Conservation (phyloP, 257 asterid species). For the Solanum corneliomulleri region DNA sequence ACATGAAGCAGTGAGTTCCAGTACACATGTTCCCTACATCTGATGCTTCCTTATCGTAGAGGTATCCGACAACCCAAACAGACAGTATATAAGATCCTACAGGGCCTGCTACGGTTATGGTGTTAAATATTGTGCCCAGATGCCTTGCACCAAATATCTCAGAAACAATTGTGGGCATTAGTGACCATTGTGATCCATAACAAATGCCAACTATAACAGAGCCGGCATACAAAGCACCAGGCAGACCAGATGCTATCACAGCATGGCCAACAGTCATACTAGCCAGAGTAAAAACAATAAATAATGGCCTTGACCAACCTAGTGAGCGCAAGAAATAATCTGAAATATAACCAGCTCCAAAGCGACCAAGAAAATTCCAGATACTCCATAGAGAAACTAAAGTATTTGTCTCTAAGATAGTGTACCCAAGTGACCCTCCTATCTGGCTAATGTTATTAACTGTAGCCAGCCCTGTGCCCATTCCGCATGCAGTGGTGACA, state of each 20-base stretch:
- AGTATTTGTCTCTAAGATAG: constrained; percentile 38
- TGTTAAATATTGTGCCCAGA: constrained; percentile 75
- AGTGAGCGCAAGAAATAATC: constrained; percentile 49
- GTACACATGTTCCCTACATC: constrained; percentile 30
- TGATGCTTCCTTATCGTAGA: constrained; percentile 54
- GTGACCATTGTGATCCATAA: constrained; percentile 92
- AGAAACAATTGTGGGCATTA: constrained; percentile 79
- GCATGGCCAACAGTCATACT: constrained; percentile 61
- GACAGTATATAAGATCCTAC: constrained; percentile 67
- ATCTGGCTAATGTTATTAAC: constrained; percentile 89
- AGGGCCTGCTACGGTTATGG: constrained; percentile 70
- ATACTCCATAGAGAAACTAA: constrained; percentile 88
- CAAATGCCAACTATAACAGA: constrained; percentile 66
- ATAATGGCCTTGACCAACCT: constrained; percentile 62
- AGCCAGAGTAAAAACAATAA: constrained; percentile 48
- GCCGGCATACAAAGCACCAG: constrained; percentile 58
- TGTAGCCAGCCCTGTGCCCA: constrained; percentile 93
- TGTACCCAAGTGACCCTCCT: constrained; percentile 78
- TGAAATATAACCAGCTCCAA: constrained; percentile 75
- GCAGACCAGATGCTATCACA: constrained; percentile 52
- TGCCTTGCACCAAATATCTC: constrained; percentile 67
- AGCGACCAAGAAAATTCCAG: constrained; percentile 83
- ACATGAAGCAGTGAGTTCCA: constrained; percentile 65
- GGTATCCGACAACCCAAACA: constrained; percentile 58
- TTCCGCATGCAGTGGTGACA: constrained; percentile 70